Base-by-base conservation (phyloP, 1,284 basidiomycete genomes). In the Sphagnurus paluster region DNA sequence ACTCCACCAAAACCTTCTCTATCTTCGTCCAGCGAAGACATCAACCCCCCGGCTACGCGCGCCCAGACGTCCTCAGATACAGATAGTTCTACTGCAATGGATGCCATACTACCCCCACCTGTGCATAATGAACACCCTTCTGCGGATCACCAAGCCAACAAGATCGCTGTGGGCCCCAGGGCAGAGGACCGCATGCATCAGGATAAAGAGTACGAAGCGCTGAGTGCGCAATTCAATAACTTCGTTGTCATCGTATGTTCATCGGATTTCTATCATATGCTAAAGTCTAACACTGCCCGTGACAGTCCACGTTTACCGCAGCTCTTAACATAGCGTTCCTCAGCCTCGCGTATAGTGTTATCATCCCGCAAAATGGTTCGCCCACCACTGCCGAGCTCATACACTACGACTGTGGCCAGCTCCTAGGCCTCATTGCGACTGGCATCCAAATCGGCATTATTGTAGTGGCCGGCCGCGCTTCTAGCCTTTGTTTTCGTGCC, bases 261-360 rank as follows among this genome's bases (percentile, higher is more conserved):
- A 21, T 9, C 21, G 14, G 26, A 25, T 41, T 21, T 16, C 34
- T n/a, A 11, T 44, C 10, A 8, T n/a, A 6, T 39, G 26, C 28
- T 1, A 33, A 14, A 8, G 7, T 5, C 19, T 24, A 26, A 25
- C 16, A 20, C 11, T 21, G 14, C 39, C 16, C n/a, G 10, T n/a
- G n/a, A n/a, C 20, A 65, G 63, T 63, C 63, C 2, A 63, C 60
- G 0, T 60, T 62, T 33, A 59, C 58, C 11, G 58, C 57, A n/a
- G 50, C 50, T 5, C 50, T 64, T 19, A 62, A 62, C 35, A 46
- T 62, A 16, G 39, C 52, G 6, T 61, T 61, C 30, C 49, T 62
- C n/a, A 46, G 54, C 2, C 50, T 67, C 19, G 56, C 59, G 3
- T 38, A 52, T 9, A n/a, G n/a, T n/a, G 45, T 28, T 7, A 50